Conservation (phyloP, 2,329 filamentous ascomycete species). For the Pseudonectria foliicola region DNA sequence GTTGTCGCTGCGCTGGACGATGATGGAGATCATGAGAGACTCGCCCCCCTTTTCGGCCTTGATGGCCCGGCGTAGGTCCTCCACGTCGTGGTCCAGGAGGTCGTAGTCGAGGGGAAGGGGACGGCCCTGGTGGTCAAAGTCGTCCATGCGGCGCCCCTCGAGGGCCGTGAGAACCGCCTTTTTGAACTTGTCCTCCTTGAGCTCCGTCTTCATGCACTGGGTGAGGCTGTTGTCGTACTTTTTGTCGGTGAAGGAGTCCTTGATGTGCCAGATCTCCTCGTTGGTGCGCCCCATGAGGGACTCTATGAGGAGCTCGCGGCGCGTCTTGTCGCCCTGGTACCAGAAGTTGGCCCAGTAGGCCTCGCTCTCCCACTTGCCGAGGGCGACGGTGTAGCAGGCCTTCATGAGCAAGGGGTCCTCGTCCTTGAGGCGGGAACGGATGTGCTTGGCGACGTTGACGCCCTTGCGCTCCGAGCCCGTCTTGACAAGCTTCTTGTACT, state of each 20-base stretch:
- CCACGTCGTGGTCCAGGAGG: conserved; percentile 64
- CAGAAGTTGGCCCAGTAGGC: conserved; percentile 98
- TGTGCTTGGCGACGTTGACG: conserved; percentile 80
- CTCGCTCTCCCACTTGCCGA: conserved; percentile 87
- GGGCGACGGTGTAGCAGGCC: conserved; percentile 79
- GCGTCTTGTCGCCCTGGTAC: conserved; percentile 82
- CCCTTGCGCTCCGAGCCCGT: conserved; percentile 65
- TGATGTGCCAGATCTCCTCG: conserved; percentile 79
- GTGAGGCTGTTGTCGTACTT: conserved; percentile 77
- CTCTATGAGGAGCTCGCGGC: conserved; percentile 87
- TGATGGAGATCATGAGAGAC: conserved; percentile 77
- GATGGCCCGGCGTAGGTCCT: conserved; percentile 60
- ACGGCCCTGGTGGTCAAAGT: conserved; percentile 59
- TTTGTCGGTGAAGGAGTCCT: conserved; percentile 82
- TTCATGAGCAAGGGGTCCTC: conserved; percentile 75
- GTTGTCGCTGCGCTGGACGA: conserved; percentile 70
- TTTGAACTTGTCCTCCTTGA: conserved; percentile 95
- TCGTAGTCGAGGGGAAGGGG: conserved; percentile 49
- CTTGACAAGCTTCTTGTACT: conserved; percentile 89
- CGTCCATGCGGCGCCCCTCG: conserved; percentile 77
- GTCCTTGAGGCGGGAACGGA: conserved; percentile 68
- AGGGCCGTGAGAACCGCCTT: conserved; percentile 77
- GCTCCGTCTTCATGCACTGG: conserved; percentile 83
- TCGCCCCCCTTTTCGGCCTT: conserved; percentile 75
- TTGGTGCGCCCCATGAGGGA: conserved; percentile 85